A percentile compares a stretch with the other conserved stretches of the same genome.
Conservation (phyloP, 305 asterid genomes). For the Rubia balearica region DNA sequence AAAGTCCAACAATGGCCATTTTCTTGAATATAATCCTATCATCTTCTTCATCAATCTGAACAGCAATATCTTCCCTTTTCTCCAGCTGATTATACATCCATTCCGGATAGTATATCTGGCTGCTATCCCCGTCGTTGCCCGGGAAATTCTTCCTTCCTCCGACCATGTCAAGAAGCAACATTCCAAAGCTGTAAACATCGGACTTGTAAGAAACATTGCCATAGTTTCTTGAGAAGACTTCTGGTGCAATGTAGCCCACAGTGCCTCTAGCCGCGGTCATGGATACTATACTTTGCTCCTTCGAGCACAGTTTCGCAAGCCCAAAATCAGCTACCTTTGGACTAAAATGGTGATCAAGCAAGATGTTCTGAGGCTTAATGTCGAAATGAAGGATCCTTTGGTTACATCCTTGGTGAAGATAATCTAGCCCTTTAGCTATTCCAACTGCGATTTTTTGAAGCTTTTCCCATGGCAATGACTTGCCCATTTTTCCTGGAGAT, state of each 20-base stretch:
- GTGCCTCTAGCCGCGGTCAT: conserved; percentile 60
- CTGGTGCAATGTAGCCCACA: conserved; percentile 69
- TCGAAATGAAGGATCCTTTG: conserved; percentile 40
- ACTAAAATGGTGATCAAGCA: conserved; percentile 35
- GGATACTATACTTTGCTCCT: conserved; percentile 46
- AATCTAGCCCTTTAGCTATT: conserved; percentile 24
- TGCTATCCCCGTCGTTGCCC: conserved; percentile 16
- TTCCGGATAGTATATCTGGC: conserved; percentile 35
- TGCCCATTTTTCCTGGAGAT: conserved; percentile 27
- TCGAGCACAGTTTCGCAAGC: conserved; percentile 57
- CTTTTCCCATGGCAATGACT: conserved; percentile 39
- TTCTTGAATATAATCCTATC: conserved; percentile 29
- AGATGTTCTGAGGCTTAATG: conserved; percentile 37
- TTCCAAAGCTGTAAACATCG: conserved; percentile 53
- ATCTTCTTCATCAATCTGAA: conserved; percentile 29
- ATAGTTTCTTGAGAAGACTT: conserved; percentile 63
- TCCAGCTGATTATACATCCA: conserved; percentile 33
- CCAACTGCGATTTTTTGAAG: conserved; percentile 22
- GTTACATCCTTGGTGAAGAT: conserved; percentile 47
- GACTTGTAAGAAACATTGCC: conserved; percentile 40
- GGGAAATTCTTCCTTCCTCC: conserved; percentile 38
- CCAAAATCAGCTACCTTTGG: conserved; percentile 69
- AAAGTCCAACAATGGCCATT: conserved; percentile 28
- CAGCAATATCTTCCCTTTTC: conserved; percentile 30
- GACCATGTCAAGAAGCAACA: conserved; percentile 44